A percentile compares a stretch with the other conserved stretches of the same genome.
Conservation (phyloP, 2,329 filamentous ascomycete genomes). For the Stachybotrys chartarum region DNA sequence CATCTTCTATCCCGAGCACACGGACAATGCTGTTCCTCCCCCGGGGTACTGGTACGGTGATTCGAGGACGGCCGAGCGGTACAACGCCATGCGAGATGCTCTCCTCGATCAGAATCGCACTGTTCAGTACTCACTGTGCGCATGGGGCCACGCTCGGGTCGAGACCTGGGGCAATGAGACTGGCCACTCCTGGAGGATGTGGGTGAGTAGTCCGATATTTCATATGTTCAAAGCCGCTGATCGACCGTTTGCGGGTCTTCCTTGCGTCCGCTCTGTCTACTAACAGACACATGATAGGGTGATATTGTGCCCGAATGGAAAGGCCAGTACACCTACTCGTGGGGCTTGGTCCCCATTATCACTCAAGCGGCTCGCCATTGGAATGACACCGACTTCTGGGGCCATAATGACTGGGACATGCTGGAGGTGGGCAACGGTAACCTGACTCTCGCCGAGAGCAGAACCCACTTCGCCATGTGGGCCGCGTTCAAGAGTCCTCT, state of each 20-base stretch:
- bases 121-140: slow-evolving; percentile 45
- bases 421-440: slow-evolving; percentile 42
- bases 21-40: slow-evolving; percentile 10
- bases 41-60: slow-evolving; percentile 14
- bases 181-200: slow-evolving; percentile 39
- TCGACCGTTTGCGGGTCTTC: too few species aligned
- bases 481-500: slow-evolving; percentile 41
- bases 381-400: slow-evolving; percentile 38
- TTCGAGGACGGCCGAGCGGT: slow-evolving; percentile 31
- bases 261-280: too few species aligned
- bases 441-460: slow-evolving; percentile 35
- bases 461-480: slow-evolving; percentile 46
- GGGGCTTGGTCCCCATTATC: slow-evolving; percentile 31
- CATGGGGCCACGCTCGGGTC: slow-evolving; percentile 45
- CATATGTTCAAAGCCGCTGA: background rate
- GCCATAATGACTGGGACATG: slow-evolving; percentile 44
- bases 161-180: slow-evolving; percentile 40
- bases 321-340: slow-evolving; percentile 9
- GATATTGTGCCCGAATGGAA: slow-evolving; percentile 20
- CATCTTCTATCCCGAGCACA: slow-evolving; percentile 12
- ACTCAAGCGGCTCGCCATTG: slow-evolving; percentile 25
- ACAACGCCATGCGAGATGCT: slow-evolving; percentile 43
- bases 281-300: background rate
- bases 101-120: slow-evolving; percentile 33
- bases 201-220: background rate